Evolutionary conservation across 2,329 filamentous ascomycete genomes (phyloP).

Genomic region (Curvularia eragrostidis): DNA sequence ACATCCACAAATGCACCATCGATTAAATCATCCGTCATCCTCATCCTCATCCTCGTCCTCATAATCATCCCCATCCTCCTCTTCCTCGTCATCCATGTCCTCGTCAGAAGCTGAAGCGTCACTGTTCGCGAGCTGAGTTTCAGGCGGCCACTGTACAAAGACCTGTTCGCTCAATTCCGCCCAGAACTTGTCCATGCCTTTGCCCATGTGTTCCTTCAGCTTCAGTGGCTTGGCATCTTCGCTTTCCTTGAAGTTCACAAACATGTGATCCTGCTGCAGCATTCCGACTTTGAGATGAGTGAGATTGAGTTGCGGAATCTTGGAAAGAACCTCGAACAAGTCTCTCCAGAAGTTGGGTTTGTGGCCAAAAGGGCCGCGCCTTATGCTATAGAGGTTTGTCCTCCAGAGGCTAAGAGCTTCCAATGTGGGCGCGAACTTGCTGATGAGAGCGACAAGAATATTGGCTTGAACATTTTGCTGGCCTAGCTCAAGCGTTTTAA

Average conservation of each 20-base stretch:
- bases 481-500: conserved; percentile 36
- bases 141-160: conserved; percentile 25
- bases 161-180: conserved; percentile 19
- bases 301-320: conserved; percentile 20
- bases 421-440: conserved; percentile 56
- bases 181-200: conserved; percentile 23
- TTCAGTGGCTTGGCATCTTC: neutral
- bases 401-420: conserved; percentile 57
- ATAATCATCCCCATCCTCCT: conserved; percentile 16
- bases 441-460: conserved; percentile 20
- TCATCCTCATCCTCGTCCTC: neutral
- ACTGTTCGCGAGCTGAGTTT: neutral
- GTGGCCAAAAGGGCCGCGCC: conserved; percentile 6
- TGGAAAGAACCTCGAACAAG: conserved; percentile 24
- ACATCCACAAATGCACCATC: neutral
- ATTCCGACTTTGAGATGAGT: conserved; percentile 26
- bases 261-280: conserved; percentile 22
- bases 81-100: conserved; percentile 23
- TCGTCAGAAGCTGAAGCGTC: conserved; percentile 22
- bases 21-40: neutral
- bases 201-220: conserved; percentile 22
- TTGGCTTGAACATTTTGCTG: conserved; percentile 20
- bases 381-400: conserved; percentile 37
- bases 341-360: conserved; percentile 30
- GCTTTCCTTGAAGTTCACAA: conserved; percentile 22